phyloP scores from a whole-genome alignment of 140 eudicot genomes.

The Erigeron philadelphicus region DNA sequence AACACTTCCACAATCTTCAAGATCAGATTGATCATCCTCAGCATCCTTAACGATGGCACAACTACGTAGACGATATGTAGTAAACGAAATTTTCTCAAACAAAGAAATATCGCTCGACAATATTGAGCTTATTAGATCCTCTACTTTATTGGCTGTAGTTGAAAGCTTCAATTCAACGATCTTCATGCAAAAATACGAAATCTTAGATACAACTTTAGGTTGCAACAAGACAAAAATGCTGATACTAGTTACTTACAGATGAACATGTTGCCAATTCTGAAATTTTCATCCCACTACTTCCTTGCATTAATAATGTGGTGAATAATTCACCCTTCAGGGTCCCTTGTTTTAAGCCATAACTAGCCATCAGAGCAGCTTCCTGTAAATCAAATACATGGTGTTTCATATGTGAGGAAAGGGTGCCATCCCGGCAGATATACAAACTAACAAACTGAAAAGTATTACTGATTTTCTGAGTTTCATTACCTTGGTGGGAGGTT shows the following conservation, averaged over 20 bases:
- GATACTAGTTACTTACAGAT: constrained; percentile 43
- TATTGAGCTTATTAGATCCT: constrained; percentile 51
- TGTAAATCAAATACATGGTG: constrained; percentile 28
- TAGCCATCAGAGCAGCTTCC: constrained; percentile 63
- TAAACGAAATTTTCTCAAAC: constrained; percentile 74
- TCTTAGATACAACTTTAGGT: constrained; percentile 11
- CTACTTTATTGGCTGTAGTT: constrained; percentile 40
- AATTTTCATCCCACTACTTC: constrained; percentile 68
- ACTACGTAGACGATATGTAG: constrained; percentile 73
- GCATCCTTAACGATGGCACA: constrained; percentile 37
- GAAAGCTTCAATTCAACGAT: constrained; percentile 63
- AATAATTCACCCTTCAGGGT: constrained; percentile 84
- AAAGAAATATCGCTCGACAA: constrained; percentile 82
- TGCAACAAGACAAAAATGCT: neutral
- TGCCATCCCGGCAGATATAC: neutral
- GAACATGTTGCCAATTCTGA: constrained; percentile 63
- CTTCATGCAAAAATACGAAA: constrained; percentile 39
- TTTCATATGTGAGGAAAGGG: constrained; percentile 1
- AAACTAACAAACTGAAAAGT: neutral
- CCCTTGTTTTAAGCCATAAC: constrained; percentile 67
- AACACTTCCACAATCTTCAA: constrained; percentile 70
- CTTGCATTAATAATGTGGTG: constrained; percentile 49
- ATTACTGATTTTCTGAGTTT: neutral
- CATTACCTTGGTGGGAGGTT: constrained; percentile 54
- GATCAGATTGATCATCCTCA: constrained; percentile 61